Base-by-base conservation (phyloP, 768 basidiomycete genomes). In the Leccinum barrowsii region DNA sequence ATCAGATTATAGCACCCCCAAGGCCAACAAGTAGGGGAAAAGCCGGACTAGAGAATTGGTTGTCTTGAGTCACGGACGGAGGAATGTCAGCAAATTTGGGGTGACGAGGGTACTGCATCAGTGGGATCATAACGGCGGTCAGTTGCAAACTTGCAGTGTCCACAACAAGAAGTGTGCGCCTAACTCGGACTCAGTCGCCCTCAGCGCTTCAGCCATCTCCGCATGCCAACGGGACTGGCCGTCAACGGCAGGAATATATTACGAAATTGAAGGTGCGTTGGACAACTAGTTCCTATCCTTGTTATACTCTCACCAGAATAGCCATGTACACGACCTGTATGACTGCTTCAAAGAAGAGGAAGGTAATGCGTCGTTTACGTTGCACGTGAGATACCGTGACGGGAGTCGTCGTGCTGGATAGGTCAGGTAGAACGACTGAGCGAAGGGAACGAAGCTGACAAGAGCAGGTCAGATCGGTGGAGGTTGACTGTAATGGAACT, bases 361-460 rank as follows among this genome's bases (percentile, higher is more conserved):
- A 97, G 35, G 89, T 86, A 59, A 97, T 91, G 49, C 94, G 78
- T 32, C 91, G 78, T n/a, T 88, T 83, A 15, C 94, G 82, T 62
- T 93, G 90, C 0, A 88, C 82, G 52, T 89, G 86, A 35, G 86
- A 87, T 19, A 94, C 83, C 0, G 89, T 89, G 15, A 76, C 80
- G 3, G 82, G 48, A 70, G 70, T 70, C 3, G 70, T 11, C 2
- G 66, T 82, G 37, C 75, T 81, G 37, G 79, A 77, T 3, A 79
- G 67, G 72, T 97, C 94, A 4, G 95, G 93, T 1, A 97, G 82
- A 54, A 97, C 86, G 55, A 97, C 85, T 19, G 93, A 92, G 54
- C 94, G 92, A 26, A 98, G 81, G 1, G 95, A 96, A 47, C 94
- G 92, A 22, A 97, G 85, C 94, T 96, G 69, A 21, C n/a, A 35